Evolutionary conservation across 805 yeast genomes (phyloP).

Genomic region (Candida arabinofermentans): DNA sequence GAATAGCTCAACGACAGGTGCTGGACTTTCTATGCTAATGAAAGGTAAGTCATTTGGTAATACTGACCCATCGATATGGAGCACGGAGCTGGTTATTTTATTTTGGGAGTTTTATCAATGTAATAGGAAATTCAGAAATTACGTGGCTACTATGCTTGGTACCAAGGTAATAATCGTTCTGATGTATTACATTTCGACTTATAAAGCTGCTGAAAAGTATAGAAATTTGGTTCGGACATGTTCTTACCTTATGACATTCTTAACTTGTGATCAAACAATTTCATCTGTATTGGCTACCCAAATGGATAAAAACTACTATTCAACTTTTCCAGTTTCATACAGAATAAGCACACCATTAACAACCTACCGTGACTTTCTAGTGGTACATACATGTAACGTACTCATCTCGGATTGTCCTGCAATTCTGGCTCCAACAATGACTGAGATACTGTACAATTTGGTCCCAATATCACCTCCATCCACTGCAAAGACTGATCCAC

Average conservation of each 20-base stretch:
- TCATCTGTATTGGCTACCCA: slow-evolving; percentile 41
- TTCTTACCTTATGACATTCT: slow-evolving; percentile 47
- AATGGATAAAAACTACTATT: slow-evolving; percentile 39
- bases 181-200: slow-evolving; percentile 53
- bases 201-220: slow-evolving; percentile 36
- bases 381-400: slow-evolving; percentile 47
- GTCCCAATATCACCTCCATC: slow-evolving; percentile 36
- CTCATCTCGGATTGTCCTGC: slow-evolving; percentile 33
- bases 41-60: slow-evolving; percentile 17
- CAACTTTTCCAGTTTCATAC: slow-evolving; percentile 49
- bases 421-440: slow-evolving; percentile 43
- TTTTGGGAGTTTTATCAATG: slow-evolving; percentile 77
- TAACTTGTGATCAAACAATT: slow-evolving; percentile 36
- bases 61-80: slow-evolving; percentile 37
- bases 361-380: slow-evolving; percentile 61
- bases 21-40: slow-evolving; percentile 25
- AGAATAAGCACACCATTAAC: slow-evolving; percentile 35
- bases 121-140: slow-evolving; percentile 51
- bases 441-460: slow-evolving; percentile 60
- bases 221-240: slow-evolving; percentile 45
- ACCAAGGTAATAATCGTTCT: slow-evolving; percentile 52
- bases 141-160: slow-evolving; percentile 40
- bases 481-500: slow-evolving; percentile 5
- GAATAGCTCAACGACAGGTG: slow-evolving; percentile 8
- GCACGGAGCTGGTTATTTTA: slow-evolving; percentile 55